These are phyloP conservation scores for Colletotrichum sp. DNA, from an alignment of 2,329 filamentous ascomycete genomes.

Conservation along the genomic window DNA sequence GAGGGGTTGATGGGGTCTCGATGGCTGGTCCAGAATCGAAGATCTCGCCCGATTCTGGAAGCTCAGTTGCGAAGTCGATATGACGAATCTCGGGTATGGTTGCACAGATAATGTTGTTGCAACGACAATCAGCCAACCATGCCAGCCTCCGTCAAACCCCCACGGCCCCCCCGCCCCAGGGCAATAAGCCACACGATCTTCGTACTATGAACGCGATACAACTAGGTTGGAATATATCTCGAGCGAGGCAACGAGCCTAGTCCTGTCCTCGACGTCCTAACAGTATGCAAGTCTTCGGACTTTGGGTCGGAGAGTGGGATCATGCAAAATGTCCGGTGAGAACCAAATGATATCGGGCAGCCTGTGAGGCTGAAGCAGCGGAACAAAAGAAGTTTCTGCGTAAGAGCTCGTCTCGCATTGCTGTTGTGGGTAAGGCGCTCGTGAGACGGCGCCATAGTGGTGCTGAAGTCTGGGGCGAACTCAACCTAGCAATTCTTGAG, in stretches of 20 bases:
- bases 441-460: background rate
- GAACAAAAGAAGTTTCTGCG: background rate
- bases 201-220: background rate
- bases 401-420: background rate
- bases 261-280: background rate
- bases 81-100: background rate
- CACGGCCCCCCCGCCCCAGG: background rate
- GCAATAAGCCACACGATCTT: background rate
- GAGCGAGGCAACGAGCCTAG: background rate
- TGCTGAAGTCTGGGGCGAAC: background rate
- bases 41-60: background rate
- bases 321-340: background rate
- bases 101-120: background rate
- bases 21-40: conserved; percentile 1
- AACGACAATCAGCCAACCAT: background rate
- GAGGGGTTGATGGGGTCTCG: background rate
- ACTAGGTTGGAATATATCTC: background rate
- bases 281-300: conserved; percentile 2
- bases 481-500: background rate
- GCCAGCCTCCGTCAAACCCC: background rate
- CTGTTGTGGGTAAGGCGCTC: background rate
- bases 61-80: background rate
- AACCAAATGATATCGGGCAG: background rate
- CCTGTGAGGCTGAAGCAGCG: background rate
- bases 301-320: background rate